Evolutionary conservation across 2,329 filamentous ascomycete genomes (phyloP), one percentile per base, ranked within the genome.

Genomic region (Coniochaeta hoffmannii): DNA sequence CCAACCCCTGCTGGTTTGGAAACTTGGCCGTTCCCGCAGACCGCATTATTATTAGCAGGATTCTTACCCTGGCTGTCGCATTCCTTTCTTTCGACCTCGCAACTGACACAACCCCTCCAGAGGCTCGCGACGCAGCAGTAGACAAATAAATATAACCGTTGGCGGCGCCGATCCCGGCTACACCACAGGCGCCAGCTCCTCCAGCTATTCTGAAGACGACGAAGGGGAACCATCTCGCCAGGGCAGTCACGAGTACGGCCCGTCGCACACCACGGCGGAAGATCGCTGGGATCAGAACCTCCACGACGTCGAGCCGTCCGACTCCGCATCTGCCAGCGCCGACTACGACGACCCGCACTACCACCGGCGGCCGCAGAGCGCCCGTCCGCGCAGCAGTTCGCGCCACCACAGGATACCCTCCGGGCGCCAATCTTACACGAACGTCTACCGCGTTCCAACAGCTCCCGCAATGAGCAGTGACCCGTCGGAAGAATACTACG

Each of bases 401-500:
- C 73, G 75, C 41, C 66, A 67, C 55, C 72, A 72, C 63, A 68
- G 66, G 56, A 66, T 69, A 56, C 68, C 68, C 49, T 60, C 61
- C 50, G 72, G 68, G 58, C 72, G 68, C 56, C 68, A 64, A 50
- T 55, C 60, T 14, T 57, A 59, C 41, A 50, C 58, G n/a, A n/a
- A n/a, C n/a, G 26, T 28, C 2, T 64, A 63, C 50, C 57, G 63
- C 66, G 60, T 73, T 64, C 64, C 72, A 69, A 22, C 15, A 26
- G 61, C 75, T 61, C 71, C 70, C 74, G 68, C 82, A 55, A 81
- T 82, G 74, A 88, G 79, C 68, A 76, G 81, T 74, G 86, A 88
- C 67, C 80, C 80, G 34, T 76, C 76, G 19, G 83, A 89, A 24
- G 83, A 88, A n/a, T 86, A 79, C 66, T 28, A 51, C 5, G 26